Evolutionary conservation across 371 early-diverging fungal species (phyloP).

Genomic region (Rhizopus arrhizus): DNA sequence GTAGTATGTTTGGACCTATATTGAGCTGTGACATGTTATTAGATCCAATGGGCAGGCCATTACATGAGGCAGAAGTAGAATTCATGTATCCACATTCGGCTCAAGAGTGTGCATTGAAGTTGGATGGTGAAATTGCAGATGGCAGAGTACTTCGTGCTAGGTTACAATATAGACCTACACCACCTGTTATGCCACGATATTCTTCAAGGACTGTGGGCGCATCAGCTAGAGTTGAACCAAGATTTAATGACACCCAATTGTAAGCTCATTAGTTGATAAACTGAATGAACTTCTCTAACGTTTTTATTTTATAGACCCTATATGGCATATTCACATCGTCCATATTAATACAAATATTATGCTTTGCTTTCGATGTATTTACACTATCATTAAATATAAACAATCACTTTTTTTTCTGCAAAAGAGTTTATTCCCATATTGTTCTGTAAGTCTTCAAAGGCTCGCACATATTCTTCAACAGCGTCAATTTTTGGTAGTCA

Average conservation of each 20-base stretch:
- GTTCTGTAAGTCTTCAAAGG: too few relatives aligned
- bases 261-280: not conserved
- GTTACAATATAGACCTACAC: constrained; percentile 27
- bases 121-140: constrained; percentile 52
- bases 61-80: constrained; percentile 52
- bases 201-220: constrained; percentile 26
- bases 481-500: too few relatives aligned
- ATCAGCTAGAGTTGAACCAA: constrained; percentile 15
- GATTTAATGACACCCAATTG: not conserved
- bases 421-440: not conserved
- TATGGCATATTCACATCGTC: constrained; percentile 6
- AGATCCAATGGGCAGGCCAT: constrained; percentile 45
- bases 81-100: constrained; percentile 42
- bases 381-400: not conserved
- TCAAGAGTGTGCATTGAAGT: constrained; percentile 39
- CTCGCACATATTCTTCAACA: too few relatives aligned
- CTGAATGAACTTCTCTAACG: not conserved
- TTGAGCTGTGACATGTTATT: constrained; percentile 40
- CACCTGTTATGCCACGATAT: constrained; percentile 24
- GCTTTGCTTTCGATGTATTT: too few relatives aligned
- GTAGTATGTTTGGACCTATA: constrained; percentile 43
- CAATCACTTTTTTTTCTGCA: not conserved
- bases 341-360: constrained; percentile 2
- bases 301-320: not conserved
- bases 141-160: constrained; percentile 41